A percentile compares a stretch with the other conserved stretches of the same genome.
Evolutionary conservation across 2,329 filamentous ascomycete genomes (phyloP).

Genomic region (Talaromyces sp.): DNA sequence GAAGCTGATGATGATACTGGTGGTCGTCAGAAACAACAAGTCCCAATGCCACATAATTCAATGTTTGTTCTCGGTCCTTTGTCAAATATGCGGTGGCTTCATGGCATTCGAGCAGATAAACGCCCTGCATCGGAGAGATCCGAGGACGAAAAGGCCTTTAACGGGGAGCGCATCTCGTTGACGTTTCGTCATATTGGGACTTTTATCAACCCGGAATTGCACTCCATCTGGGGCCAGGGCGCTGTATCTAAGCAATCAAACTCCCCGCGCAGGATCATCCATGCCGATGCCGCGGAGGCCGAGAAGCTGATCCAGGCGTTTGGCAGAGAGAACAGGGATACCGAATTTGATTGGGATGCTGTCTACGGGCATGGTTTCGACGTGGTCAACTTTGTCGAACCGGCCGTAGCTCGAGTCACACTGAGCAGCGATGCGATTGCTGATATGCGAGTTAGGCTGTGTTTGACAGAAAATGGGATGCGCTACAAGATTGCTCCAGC

Average conservation of each 20-base stretch:
- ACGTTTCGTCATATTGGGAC: slow-evolving; percentile 90
- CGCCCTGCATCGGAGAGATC: slow-evolving; percentile 62
- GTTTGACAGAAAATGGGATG: slow-evolving; percentile 33
- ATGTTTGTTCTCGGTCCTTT: slow-evolving; percentile 73
- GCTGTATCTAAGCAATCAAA: slow-evolving; percentile 62
- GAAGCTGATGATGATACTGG: slow-evolving; percentile 17
- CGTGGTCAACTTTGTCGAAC: slow-evolving; percentile 51
- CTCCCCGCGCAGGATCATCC: slow-evolving; percentile 59
- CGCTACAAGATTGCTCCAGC: slow-evolving; percentile 23
- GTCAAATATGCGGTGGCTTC: slow-evolving; percentile 84
- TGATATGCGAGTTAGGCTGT: slow-evolving; percentile 33
- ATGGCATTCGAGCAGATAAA: slow-evolving; percentile 87
- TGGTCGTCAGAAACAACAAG: slow-evolving; percentile 58
- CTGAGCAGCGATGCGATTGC: slow-evolving; percentile 27
- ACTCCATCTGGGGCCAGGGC: slow-evolving; percentile 85
- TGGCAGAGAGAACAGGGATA: slow-evolving; percentile 72
- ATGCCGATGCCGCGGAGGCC: slow-evolving; percentile 61
- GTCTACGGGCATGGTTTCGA: slow-evolving; percentile 79
- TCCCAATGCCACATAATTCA: slow-evolving; percentile 79
- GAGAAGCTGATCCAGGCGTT: slow-evolving; percentile 68
- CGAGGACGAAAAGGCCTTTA: slow-evolving; percentile 62
- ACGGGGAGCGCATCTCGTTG: slow-evolving; percentile 76
- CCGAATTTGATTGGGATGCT: slow-evolving; percentile 64
- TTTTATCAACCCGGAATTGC: slow-evolving; percentile 61
- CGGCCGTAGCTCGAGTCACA: slow-evolving; percentile 24